Conservation (phyloP, 2,329 filamentous ascomycete species). For the Fusarium domesticum region DNA sequence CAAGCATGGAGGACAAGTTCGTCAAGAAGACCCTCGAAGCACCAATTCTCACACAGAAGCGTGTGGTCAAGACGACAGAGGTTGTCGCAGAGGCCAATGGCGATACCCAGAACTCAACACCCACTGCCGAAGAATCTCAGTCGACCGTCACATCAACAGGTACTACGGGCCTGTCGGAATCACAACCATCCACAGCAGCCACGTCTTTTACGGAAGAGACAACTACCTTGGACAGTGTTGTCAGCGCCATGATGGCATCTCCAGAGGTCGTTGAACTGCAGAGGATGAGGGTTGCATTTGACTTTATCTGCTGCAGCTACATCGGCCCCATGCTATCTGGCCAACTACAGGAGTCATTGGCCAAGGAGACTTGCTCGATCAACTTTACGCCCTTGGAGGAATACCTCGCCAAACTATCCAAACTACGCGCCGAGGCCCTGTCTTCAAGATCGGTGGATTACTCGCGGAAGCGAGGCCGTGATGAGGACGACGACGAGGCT, state of each 20-base stretch:
- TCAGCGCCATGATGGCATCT: conserved; percentile 45
- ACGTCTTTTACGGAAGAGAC: conserved; percentile 42
- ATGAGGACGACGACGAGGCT: conserved; percentile 65
- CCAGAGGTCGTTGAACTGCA: conserved; percentile 56
- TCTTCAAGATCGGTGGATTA: conserved; percentile 69
- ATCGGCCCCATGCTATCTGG: conserved; percentile 45
- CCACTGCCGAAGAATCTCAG: conserved; percentile 40
- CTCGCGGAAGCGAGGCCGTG: conserved; percentile 62
- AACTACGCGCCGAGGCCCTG: conserved; percentile 67
- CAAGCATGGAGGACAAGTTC: conserved; percentile 82
- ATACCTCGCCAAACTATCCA: conserved; percentile 64
- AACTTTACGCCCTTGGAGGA: conserved; percentile 70
- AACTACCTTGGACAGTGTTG: conserved; percentile 33
- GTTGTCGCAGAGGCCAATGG: conserved; percentile 6
- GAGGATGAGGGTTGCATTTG: conserved; percentile 60
- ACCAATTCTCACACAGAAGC: conserved; percentile 67
- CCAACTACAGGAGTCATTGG: conserved; percentile 42
- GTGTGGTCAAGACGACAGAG: conserved; percentile 43
- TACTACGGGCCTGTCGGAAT: conserved; percentile 34
- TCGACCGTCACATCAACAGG: conserved; percentile 38
- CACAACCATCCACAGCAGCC: conserved; percentile 44
- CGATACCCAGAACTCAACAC: conserved; percentile 22
- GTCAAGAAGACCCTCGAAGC: conserved; percentile 72
- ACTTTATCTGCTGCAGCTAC: conserved; percentile 63
- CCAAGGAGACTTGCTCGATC: conserved; percentile 35